phyloP scores from a whole-genome alignment of 1,139 yeast genomes.

The Saccharomyces hybrid region DNA sequence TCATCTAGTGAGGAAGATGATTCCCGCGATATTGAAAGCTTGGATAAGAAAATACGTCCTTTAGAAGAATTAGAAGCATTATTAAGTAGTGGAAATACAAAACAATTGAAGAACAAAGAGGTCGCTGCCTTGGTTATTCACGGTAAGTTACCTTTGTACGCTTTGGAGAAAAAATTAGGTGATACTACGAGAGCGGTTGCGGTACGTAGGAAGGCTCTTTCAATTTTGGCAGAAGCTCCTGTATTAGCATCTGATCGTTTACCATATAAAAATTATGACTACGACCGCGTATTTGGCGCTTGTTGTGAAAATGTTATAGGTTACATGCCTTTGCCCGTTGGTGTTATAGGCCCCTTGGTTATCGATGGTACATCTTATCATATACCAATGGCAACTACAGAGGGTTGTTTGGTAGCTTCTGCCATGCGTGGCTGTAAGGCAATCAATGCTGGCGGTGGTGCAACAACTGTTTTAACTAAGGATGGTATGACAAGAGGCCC shows the following conservation, averaged over 20 bases:
- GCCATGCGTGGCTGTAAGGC: conserved; percentile 99
- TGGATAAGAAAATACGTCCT: conserved; percentile 41
- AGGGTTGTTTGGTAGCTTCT: conserved; percentile 96
- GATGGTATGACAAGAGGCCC: conserved; percentile 99
- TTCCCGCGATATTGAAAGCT: conserved; percentile 43
- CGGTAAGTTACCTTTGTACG: conserved; percentile 85
- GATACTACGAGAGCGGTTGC: conserved; percentile 88
- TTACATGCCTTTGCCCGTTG: conserved; percentile 90
- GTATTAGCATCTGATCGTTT: conserved; percentile 62
- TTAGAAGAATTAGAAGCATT: conserved; percentile 57
- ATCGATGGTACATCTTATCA: conserved; percentile 83
- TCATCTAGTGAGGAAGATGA: conserved; percentile 30
- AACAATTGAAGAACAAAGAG: conserved; percentile 62
- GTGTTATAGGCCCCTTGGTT: conserved; percentile 93
- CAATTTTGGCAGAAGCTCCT: conserved; percentile 76
- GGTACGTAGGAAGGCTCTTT: conserved; percentile 86
- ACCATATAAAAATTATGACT: conserved; percentile 81
- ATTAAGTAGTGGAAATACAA: conserved; percentile 66
- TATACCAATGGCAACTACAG: conserved; percentile 98
- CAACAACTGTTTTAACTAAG: conserved; percentile 78
- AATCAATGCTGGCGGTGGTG: conserved; percentile 96
- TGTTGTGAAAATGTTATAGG: conserved; percentile 99
- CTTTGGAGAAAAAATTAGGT: conserved; percentile 82
- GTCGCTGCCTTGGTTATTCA: conserved; percentile 60
- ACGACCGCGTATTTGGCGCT: conserved; percentile 94